These are phyloP conservation scores for Cryptococcus sp. DNA, from an alignment of 1,284 basidiomycete genomes.

Conservation along the genomic window DNA sequence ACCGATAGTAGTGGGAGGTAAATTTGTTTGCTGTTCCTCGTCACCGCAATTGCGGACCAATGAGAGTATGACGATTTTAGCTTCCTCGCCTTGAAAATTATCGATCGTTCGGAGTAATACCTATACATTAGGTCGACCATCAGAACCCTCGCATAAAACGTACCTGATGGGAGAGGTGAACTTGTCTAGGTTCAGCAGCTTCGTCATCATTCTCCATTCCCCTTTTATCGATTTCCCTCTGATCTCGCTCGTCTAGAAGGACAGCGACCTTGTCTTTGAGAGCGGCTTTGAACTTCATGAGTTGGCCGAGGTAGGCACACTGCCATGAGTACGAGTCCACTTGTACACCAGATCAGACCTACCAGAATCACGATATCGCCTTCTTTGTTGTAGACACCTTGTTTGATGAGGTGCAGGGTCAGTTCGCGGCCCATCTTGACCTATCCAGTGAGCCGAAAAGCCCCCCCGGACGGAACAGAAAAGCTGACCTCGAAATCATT, in stretches of 20 bases:
- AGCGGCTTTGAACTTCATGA: conserved; percentile 57
- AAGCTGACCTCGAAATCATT: conserved; percentile 62
- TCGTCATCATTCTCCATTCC: background rate
- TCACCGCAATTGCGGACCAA: conserved; percentile 58
- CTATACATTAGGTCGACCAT: conserved; percentile 37
- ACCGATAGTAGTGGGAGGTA: background rate
- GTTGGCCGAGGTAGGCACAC: conserved; percentile 67
- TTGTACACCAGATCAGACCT: background rate
- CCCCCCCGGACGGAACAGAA: too few relatives aligned
- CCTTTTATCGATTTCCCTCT: conserved; percentile 53
- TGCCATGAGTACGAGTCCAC: background rate
- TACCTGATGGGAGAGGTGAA: background rate
- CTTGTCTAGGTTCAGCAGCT: background rate
- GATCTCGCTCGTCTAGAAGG: conserved; percentile 65
- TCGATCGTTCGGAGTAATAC: conserved; percentile 67
- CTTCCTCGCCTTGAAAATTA: conserved; percentile 59
- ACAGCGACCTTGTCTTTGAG: conserved; percentile 56
- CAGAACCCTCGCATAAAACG: background rate
- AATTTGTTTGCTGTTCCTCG: background rate
- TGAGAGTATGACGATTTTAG: conserved; percentile 57
- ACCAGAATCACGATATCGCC: conserved; percentile 66
- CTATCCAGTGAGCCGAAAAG: conserved; percentile 41
- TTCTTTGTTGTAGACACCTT: conserved; percentile 57
- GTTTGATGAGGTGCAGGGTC: conserved; percentile 60
- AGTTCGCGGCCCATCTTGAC: conserved; percentile 66